Base-by-base conservation (phyloP, 139 green algal genomes). In the Chlorella sorokiniana region DNA sequence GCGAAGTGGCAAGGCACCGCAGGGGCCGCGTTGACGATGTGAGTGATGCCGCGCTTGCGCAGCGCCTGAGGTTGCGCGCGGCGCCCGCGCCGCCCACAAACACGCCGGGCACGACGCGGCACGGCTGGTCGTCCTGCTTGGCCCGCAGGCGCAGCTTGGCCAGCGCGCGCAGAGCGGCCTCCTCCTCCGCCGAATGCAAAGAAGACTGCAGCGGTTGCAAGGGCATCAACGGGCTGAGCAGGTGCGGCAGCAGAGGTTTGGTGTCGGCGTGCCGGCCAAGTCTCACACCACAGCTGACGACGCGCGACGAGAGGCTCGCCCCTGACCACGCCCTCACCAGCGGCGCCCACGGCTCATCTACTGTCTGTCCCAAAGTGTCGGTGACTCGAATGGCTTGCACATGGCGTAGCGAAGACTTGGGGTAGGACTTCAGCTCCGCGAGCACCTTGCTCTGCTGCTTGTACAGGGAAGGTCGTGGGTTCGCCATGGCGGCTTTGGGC, bases 21-120 rank as follows among this genome's bases (percentile, higher is more conserved):
- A 33, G 89, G 88, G 4, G 81, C 93, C 0, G 91, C 89, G 42
- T 97, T 98, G 22, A 98, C 71, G 67, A 98, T 88, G 79, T 97
- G 91, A 0, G 90, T 95, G 79, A 98, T 92, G 73, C 93, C 92
- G 45, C 38, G 37, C 52, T 85, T 82, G 29, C 79, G 56, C 59
- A 93, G 79, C 0, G 64, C 83, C 33, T 79, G 20, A 89, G 61
- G 81, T 91, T 91, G 18, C 85, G 81, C 5, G 89, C 89, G 23
- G 88, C 86, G 23, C 84, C 88, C 9, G 85, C 62, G 41, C 75
- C 76, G 85, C 85, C 87, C 8, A 91, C 77, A 59, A 75, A 91
- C 29, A 90, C 48, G 25, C 87, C 87, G 4, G 40, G 33, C 0
- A 79, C 25, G 18, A 88, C 54, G n/a, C 51, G 51, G 73, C 84